A percentile compares a stretch with the other conserved stretches of the same genome.
These are phyloP conservation scores for Elsinoe arachidis DNA, from an alignment of 2,329 filamentous ascomycete species.

Conservation along the genomic window DNA sequence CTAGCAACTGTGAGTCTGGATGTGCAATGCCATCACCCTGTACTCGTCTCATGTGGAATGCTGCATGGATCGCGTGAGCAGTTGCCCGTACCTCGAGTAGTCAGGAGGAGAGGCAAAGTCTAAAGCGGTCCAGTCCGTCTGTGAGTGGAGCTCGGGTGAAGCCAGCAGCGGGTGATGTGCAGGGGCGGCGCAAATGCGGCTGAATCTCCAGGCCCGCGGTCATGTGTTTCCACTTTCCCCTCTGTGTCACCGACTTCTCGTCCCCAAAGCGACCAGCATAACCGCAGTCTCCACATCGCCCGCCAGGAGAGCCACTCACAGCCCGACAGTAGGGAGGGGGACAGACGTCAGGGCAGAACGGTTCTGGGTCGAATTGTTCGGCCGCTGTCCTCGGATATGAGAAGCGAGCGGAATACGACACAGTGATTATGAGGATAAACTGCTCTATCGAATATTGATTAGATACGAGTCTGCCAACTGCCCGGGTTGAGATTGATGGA, in stretches of 20 bases:
- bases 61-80: slow-evolving; percentile 2
- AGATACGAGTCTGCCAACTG: slow-evolving; percentile 8
- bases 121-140: neutral
- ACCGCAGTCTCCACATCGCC: neutral
- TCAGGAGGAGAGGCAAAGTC: neutral
- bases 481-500: neutral
- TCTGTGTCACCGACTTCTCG: neutral
- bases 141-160: neutral
- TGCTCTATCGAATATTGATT: slow-evolving; percentile 9
- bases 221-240: neutral
- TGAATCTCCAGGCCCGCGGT: neutral
- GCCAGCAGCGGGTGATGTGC: neutral
- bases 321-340: neutral
- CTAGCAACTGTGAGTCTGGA: neutral
- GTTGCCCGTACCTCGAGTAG: neutral
- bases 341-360: neutral
- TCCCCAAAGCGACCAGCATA: neutral
- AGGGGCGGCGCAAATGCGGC: slow-evolving; percentile 4
- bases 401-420: neutral
- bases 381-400: neutral
- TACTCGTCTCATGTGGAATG: neutral
- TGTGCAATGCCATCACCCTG: neutral
- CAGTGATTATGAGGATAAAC: neutral
- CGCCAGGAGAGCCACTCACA: neutral
- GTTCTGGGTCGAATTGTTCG: neutral